Conservation (phyloP, 768 basidiomycete species). For the Exsudoporus frostii region DNA sequence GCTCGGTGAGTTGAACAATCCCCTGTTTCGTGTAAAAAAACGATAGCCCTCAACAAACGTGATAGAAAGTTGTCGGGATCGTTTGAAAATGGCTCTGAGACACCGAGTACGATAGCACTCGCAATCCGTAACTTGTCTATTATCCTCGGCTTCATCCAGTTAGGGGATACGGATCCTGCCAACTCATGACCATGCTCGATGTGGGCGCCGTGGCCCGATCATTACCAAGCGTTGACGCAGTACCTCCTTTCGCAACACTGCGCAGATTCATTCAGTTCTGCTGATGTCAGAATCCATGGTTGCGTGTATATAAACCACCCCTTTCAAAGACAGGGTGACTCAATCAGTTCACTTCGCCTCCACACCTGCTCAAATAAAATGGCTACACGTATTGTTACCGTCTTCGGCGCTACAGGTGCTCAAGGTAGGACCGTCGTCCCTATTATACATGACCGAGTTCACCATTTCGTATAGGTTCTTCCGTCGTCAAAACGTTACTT, state of each 20-base stretch:
- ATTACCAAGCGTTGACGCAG: not conserved
- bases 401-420: constrained; percentile 36
- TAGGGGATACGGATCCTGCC: not conserved
- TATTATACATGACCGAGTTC: not conserved
- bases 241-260: not conserved
- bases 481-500: constrained; percentile 29
- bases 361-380: not conserved
- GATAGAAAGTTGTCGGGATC: no score
- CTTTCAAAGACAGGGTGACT: not conserved
- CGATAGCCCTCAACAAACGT: not conserved
- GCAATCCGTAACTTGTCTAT: not conserved
- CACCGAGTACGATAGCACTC: no score
- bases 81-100: no score
- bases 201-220: not conserved
- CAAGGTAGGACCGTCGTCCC: constrained; percentile 23
- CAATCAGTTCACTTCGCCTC: not conserved
- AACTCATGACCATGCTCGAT: no score
- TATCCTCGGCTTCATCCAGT: no score
- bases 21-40: no score
- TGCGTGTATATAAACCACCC: constrained; percentile 1
- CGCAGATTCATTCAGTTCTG: not conserved
- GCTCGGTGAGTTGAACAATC: not conserved
- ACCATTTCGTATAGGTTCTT: constrained; percentile 15
- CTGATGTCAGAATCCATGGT: not conserved
- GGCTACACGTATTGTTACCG: constrained; percentile 26